Conservation (phyloP, 768 basidiomycete genomes). For the Kwoniella europaea region DNA sequence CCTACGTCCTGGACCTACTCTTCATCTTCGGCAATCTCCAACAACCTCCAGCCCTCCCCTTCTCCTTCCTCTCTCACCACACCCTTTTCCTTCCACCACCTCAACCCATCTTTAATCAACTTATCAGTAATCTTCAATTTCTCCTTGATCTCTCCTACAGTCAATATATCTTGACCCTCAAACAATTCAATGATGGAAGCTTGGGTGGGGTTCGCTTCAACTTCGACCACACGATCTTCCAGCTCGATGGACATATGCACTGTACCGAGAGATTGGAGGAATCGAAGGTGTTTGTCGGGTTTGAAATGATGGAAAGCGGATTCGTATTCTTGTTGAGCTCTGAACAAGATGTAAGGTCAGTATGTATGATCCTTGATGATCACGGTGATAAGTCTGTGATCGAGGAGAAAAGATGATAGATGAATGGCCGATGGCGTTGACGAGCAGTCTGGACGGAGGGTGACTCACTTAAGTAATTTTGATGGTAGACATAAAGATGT, state of each 20-base stretch:
- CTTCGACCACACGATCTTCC: slow-evolving; percentile 74
- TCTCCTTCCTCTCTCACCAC: slow-evolving; percentile 68
- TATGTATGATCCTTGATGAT: too few species aligned
- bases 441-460: too few species aligned
- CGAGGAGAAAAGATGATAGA: too few species aligned
- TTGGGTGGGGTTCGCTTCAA: slow-evolving; percentile 82
- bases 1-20: neutral
- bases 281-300: slow-evolving; percentile 87
- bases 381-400: too few species aligned
- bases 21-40: slow-evolving; percentile 48
- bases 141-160: slow-evolving; percentile 69
- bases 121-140: slow-evolving; percentile 71
- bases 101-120: slow-evolving; percentile 72
- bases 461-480: slow-evolving; percentile 74
- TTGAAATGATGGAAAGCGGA: slow-evolving; percentile 80
- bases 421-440: too few species aligned
- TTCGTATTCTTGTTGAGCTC: slow-evolving; percentile 76
- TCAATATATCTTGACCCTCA: slow-evolving; percentile 60
- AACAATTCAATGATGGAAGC: slow-evolving; percentile 65
- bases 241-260: slow-evolving; percentile 80
- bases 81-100: slow-evolving; percentile 82
- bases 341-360: slow-evolving; percentile 48
- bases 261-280: slow-evolving; percentile 87
- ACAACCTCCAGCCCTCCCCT: slow-evolving; percentile 39
- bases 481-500: slow-evolving; percentile 78